Percentiles rank a stretch among this genome's conserved stretches.
Evolutionary conservation across 306 rosid genomes (phyloP).

Genomic region (Prunus mume): DNA sequence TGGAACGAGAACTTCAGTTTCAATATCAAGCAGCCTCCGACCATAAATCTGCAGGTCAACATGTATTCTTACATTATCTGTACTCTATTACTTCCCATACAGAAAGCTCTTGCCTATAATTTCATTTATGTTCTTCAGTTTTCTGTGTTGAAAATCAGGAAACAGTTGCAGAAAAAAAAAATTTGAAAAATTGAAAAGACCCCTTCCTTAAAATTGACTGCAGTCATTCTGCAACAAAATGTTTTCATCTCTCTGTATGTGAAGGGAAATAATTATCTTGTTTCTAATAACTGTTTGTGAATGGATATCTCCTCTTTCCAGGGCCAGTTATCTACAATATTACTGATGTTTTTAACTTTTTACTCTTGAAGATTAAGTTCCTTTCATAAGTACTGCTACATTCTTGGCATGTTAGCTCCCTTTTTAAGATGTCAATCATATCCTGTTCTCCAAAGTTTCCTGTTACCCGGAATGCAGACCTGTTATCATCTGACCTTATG

Average conservation of each 20-base stretch:
- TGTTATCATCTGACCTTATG: not conserved
- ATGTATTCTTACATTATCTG: constrained; percentile 24
- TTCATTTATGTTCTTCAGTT: not conserved
- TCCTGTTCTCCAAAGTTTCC: not conserved
- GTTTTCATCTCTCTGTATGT: not conserved
- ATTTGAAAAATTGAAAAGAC: not conserved
- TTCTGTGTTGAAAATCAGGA: not conserved
- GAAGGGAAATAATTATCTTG: not conserved
- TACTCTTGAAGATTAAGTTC: not conserved
- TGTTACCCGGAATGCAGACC: not conserved
- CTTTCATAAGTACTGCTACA: not conserved
- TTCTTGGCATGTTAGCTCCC: not conserved
- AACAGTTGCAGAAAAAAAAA: not conserved
- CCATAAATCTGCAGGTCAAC: constrained; percentile 68
- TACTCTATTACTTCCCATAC: not conserved
- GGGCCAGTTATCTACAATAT: not conserved
- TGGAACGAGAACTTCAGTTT: constrained; percentile 89
- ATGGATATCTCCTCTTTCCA: constrained; percentile 10
- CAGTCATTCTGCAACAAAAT: not conserved
- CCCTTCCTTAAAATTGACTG: not conserved
- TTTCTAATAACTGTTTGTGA: not conserved
- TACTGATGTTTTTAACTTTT: not conserved
- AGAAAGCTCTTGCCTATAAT: constrained; percentile 16
- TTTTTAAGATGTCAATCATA: not conserved
- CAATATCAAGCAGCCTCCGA: constrained; percentile 61